Base-by-base conservation (phyloP, 495 filamentous ascomycete species). In the Penicillium lividum region DNA sequence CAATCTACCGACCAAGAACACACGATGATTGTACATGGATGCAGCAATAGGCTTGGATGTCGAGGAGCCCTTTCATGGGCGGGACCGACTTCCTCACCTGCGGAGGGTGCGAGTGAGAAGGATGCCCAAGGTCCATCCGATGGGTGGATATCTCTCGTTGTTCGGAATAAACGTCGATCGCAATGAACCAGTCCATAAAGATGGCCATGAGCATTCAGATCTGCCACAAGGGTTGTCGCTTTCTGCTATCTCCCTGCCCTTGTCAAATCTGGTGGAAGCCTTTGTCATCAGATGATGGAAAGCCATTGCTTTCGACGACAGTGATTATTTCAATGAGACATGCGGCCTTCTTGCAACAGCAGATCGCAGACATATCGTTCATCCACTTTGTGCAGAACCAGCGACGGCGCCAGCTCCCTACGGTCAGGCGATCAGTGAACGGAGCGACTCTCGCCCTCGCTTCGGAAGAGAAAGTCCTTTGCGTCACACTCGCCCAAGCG, bases 281-380 rank as follows among this genome's bases (percentile, higher is more conserved):
- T 2, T 50, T 50, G 27, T 33, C 47, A 31, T 27, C 15, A 50
- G 42, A 22, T 22, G 22, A 22, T 22, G 18, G 18, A 50, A 28
- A 46, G 44, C 16, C 47, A 50, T 50, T 7, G 25, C 47, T 50
- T 50, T 31, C 47, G 47, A 50, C 28, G 47, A 31, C 27, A 50
- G 13, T 15, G 47, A 31, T 50, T 16, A 9, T 30, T 31, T 9
- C n/a, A 9, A 15, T 27, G 44, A 46, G 18, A 25, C 33, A 25
- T 25, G 18, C 18, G 44, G 7, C 27, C 27, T 16, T 25, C 44
- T 25, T 46, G 44, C 44, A 46, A 46, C 18, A 46, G 44, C 18
- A 46, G 44, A 46, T 46, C 44, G n/a, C 18, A 46, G 44, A 11
- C 44, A 18, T 27, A 46, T 46, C 44, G 44, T 46, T 46, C 18